Evolutionary conservation across 495 filamentous ascomycete species (phyloP).

Genomic region (Cladorrhinum samala): DNA sequence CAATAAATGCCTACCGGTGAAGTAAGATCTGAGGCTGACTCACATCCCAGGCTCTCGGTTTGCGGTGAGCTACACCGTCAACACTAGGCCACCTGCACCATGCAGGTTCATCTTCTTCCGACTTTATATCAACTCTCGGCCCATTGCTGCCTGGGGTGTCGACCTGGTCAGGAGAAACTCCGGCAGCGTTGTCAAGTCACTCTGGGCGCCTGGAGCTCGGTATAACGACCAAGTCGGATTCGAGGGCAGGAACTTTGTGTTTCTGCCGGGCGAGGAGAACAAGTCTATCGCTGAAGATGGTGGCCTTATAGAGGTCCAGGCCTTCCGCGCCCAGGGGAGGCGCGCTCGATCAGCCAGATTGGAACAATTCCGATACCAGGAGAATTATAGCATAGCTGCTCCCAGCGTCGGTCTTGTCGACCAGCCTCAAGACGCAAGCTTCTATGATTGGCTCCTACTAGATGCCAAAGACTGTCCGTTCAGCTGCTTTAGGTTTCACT

Average conservation of each 20-base stretch:
- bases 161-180: constrained; percentile 20
- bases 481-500: constrained; percentile 44
- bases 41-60: constrained; percentile 37
- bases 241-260: constrained; percentile 39
- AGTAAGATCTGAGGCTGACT: too few species aligned
- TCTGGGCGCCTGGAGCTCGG: constrained; percentile 34
- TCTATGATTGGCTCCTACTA: constrained; percentile 40
- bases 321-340: constrained; percentile 40
- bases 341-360: constrained; percentile 28
- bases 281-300: constrained; percentile 41
- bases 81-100: constrained; percentile 18
- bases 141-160: constrained; percentile 43
- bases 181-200: constrained; percentile 36
- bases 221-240: constrained; percentile 25
- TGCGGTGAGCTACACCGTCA: constrained; percentile 37
- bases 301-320: constrained; percentile 46
- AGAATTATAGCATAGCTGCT: constrained; percentile 40
- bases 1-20: too few species aligned
- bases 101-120: constrained; percentile 43
- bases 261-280: constrained; percentile 30
- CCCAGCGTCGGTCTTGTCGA: constrained; percentile 41
- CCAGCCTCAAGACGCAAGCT: constrained; percentile 41
- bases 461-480: constrained; percentile 44
- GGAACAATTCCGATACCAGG: constrained; percentile 30
- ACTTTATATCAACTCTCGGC: constrained; percentile 44